Base-by-base conservation (phyloP, 768 basidiomycete genomes). In the Naematelia aurantialba region DNA sequence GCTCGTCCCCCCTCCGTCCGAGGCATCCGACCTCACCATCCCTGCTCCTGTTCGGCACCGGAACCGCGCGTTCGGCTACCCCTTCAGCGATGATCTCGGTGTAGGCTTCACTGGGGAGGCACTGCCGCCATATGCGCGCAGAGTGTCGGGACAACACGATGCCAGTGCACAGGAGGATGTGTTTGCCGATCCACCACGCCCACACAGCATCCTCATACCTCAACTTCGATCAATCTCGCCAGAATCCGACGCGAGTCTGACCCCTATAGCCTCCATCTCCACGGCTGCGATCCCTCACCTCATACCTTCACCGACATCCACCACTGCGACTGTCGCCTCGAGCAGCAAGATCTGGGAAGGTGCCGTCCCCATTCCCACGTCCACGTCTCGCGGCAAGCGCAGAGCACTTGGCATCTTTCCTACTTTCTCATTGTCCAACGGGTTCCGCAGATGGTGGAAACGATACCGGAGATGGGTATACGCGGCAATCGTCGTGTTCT, bases 41-140 rank as follows among this genome's bases (percentile, higher is more conserved):
- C 55, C 48, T n/a, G 14, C 31, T 8, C 12, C 13, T 5, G 58
- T 52, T 4, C 51, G 31, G 26, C 30, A 25, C 5, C 49, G 55
- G 4, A 63, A 44, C 52, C 50, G 30, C 5, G 53, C 60, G 11
- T 62, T 45, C 52, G 60, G 64, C 39, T 62, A 63, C 44, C 50
- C 54, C 2, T 62, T 25, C 45, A 54, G 45, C 8, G 52, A 56
- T 14, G 52, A 61, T 26, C 19, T 64, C 52, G 67, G 62, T 14
- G 46, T 53, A 52, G 49, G 44, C 8, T 50, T 26, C 3, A 30
- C 55, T 21, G 56, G 51, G 1, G 71, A 73, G 31, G 54, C 52
- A 12, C 53, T 73, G 42, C 71, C 71, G 13, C 69, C 71, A 8
- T 73, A 73, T 31, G 66, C 68, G 34, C n/a, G 63, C 5, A 26